Conservation (phyloP, 345 rosid genomes). For the Clausena lansium region DNA sequence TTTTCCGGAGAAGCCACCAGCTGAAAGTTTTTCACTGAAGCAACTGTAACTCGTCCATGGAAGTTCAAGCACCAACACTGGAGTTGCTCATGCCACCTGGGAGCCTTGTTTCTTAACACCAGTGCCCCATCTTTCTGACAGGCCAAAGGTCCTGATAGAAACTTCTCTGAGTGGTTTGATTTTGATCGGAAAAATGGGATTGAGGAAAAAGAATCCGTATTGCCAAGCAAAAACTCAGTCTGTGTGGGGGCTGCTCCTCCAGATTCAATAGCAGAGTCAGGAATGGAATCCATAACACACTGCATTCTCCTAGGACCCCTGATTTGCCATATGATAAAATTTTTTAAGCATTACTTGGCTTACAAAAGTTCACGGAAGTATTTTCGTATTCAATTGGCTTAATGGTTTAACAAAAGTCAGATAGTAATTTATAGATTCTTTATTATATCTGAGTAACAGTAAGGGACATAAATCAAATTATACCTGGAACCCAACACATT, state of each 20-base stretch:
- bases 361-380: not conserved
- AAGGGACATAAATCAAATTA: not conserved
- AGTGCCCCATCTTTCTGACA: conserved; percentile 37
- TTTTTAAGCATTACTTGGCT: not conserved
- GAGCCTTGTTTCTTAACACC: conserved; percentile 64
- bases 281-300: conserved; percentile 56
- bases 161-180: conserved; percentile 37
- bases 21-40: conserved; percentile 80
- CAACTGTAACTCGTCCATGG: conserved; percentile 75
- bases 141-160: conserved; percentile 29
- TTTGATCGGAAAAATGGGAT: conserved; percentile 44
- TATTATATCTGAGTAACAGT: not conserved
- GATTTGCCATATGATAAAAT: conserved; percentile 15
- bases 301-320: conserved; percentile 88
- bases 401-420: not conserved
- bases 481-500: conserved; percentile 75
- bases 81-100: conserved; percentile 84
- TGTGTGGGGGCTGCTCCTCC: conserved; percentile 51
- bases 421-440: not conserved
- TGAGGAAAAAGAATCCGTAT: conserved; percentile 29
- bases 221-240: conserved; percentile 30
- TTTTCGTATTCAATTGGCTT: not conserved
- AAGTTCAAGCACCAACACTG: conserved; percentile 85
- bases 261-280: conserved; percentile 43
- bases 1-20: conserved; percentile 51